phyloP scores from a whole-genome alignment of 1,139 yeast species.

The Ogataea hybrid region DNA sequence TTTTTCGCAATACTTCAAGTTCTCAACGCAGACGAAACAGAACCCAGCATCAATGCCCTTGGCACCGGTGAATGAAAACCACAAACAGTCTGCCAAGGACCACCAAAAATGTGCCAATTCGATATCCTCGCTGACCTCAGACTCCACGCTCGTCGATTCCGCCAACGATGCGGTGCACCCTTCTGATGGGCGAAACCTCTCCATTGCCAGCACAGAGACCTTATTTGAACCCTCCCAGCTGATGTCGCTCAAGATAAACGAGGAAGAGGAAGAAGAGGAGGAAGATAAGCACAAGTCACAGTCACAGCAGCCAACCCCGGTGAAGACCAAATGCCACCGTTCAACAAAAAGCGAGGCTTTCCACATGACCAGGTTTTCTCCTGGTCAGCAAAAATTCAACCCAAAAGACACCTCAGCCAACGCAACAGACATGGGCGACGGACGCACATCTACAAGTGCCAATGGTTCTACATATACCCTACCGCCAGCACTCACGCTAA shows the following conservation, averaged over 20 bases:
- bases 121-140: conserved; percentile 20
- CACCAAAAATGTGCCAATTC: conserved; percentile 19
- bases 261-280: conserved; percentile 19
- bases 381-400: conserved; percentile 2
- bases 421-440: conserved; percentile 1
- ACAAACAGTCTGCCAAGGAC: not conserved
- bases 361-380: conserved; percentile 6
- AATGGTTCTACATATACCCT: not conserved
- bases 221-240: conserved; percentile 18
- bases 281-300: conserved; percentile 2
- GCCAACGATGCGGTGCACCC: conserved; percentile 1
- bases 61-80: conserved; percentile 3
- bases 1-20: conserved; percentile 1
- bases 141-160: conserved; percentile 18
- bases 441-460: not conserved
- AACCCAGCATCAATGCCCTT: not conserved
- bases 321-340: conserved; percentile 14
- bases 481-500: conserved; percentile 12
- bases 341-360: conserved; percentile 19
- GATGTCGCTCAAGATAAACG: conserved; percentile 15
- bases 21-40: not conserved
- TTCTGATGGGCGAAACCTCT: conserved; percentile 9
- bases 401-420: conserved; percentile 5
- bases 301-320: conserved; percentile 12
- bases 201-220: conserved; percentile 22